phyloP scores from a whole-genome alignment of 345 rosid species.

The Eucalyptus guilfoylei region DNA sequence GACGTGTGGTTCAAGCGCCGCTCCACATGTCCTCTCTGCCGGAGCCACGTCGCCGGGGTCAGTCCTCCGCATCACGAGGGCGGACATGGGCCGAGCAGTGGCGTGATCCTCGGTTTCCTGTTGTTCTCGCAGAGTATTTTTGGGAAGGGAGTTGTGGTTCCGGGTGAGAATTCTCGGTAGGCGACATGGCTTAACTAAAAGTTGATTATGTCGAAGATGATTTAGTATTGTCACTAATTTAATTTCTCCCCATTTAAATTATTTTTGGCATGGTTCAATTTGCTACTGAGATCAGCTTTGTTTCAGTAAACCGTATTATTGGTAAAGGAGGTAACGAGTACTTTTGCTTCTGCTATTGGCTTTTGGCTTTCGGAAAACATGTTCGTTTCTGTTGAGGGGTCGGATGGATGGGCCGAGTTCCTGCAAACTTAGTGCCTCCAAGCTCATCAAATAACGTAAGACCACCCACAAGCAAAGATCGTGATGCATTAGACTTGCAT shows the following conservation, averaged over 20 bases:
- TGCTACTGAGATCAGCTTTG: not conserved
- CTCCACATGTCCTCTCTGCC: conserved; percentile 39
- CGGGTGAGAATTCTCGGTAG: not conserved
- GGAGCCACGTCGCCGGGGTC: not conserved
- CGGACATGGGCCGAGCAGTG: not conserved
- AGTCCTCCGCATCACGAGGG: not conserved
- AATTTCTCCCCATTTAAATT: not conserved
- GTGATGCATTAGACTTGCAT: not conserved
- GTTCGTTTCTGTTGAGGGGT: no score
- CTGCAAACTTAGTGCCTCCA: no score
- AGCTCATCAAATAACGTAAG: no score
- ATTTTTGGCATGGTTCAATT: not conserved
- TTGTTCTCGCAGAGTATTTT: not conserved
- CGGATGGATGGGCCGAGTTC: no score
- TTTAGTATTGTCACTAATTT: not conserved
- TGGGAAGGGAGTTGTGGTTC: not conserved
- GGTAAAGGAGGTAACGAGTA: not conserved
- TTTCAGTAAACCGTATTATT: not conserved
- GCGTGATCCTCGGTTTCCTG: not conserved
- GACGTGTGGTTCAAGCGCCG: conserved; percentile 25
- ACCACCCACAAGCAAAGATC: no score
- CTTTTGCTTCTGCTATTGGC: not conserved
- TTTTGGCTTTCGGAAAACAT: not conserved
- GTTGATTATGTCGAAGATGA: not conserved
- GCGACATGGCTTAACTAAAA: not conserved